phyloP scores from a whole-genome alignment of 345 rosid species.

The Citrus glauca region DNA sequence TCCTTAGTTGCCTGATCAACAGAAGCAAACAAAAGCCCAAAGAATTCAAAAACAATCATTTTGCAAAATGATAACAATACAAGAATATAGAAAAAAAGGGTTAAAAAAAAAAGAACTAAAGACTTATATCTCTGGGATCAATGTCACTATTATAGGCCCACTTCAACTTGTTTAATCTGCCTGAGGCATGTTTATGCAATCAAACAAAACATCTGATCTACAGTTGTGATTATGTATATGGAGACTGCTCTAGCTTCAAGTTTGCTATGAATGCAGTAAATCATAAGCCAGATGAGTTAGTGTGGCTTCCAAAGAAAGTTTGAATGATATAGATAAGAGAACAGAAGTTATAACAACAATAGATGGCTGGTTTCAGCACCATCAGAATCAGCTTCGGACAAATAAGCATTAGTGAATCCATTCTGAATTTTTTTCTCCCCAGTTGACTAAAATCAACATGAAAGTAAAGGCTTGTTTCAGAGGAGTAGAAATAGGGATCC shows the following conservation, averaged over 20 bases:
- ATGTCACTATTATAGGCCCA: not conserved
- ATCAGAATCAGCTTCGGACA: not conserved
- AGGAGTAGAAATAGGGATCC: not conserved
- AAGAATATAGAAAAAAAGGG: not conserved
- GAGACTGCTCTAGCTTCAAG: not conserved
- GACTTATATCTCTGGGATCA: not conserved
- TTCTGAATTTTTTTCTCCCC: not conserved
- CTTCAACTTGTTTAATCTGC: not conserved
- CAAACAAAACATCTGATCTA: not conserved
- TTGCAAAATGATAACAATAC: not conserved
- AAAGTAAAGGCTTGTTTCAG: not conserved
- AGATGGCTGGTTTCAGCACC: not conserved
- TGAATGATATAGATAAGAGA: not conserved
- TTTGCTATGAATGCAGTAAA: not conserved
- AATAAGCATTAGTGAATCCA: not conserved
- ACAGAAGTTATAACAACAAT: not conserved
- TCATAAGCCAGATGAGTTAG: not conserved
- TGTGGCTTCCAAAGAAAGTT: not conserved
- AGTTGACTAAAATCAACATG: not conserved
- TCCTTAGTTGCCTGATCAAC: conserved; percentile 23
- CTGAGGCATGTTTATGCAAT: not conserved
- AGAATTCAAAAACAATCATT: not conserved
- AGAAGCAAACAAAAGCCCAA: conserved; percentile 1
- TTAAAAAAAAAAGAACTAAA: not conserved
- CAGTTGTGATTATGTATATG: not conserved